Conservation (phyloP, 345 rosid genomes). For the Dipteronia dyeriana region DNA sequence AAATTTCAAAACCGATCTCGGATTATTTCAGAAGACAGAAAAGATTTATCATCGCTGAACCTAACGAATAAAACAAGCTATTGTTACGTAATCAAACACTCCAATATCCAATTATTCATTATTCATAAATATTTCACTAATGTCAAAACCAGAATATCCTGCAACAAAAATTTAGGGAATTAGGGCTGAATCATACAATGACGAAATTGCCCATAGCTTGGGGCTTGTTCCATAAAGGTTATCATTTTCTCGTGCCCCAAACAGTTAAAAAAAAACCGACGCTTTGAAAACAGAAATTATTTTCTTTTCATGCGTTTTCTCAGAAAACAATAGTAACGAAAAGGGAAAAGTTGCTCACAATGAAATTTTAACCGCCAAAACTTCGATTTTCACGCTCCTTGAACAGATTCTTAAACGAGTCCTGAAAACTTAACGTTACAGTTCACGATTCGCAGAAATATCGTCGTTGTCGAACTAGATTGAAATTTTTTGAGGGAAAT, state of each 20-base stretch:
- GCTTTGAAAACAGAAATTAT: not conserved
- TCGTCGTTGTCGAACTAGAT: not conserved
- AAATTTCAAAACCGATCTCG: not conserved
- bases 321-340: not conserved
- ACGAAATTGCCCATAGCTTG: not conserved
- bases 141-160: not conserved
- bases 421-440: not conserved
- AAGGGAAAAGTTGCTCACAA: not conserved
- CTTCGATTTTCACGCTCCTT: not conserved
- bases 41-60: not conserved
- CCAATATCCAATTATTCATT: not conserved
- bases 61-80: not conserved
- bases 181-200: not conserved
- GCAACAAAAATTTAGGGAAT: too few species aligned
- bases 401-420: not conserved
- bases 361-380: not conserved
- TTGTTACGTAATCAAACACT: not conserved
- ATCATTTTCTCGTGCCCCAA: not conserved
- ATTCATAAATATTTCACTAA: not conserved
- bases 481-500: not conserved
- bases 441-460: not conserved
- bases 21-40: not conserved
- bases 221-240: not conserved
- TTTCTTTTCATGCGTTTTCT: not conserved
- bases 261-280: not conserved